Evolutionary conservation across 75 land plant genomes (phyloP).

Genomic region (Chamaecyparis obtusa): DNA sequence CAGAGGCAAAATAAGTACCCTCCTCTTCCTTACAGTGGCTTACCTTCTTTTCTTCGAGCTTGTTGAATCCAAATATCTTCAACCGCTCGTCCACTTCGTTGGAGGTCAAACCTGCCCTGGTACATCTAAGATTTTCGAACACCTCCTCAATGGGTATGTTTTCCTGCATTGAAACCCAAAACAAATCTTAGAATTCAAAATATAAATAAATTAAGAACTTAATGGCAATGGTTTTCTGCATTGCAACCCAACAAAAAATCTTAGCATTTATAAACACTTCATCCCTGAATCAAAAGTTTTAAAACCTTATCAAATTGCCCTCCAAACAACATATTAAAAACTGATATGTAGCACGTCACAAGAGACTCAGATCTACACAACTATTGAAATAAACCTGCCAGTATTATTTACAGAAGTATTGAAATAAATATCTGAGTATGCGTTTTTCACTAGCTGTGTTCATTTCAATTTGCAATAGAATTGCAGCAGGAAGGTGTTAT

Average conservation of each 20-base stretch:
- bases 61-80: conserved; percentile 62
- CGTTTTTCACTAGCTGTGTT: neutral
- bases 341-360: neutral
- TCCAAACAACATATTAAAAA: neutral
- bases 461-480: neutral
- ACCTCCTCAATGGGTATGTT: conserved; percentile 65
- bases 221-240: conserved; percentile 64
- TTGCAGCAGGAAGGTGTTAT: neutral
- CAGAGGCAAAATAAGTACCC: neutral
- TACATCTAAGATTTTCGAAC: conserved; percentile 57
- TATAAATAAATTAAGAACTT: conserved; percentile 52
- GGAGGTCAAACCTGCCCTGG: conserved; percentile 45
- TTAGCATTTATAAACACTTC: no score
- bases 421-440: neutral
- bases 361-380: neutral
- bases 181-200: no score
- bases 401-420: neutral
- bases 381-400: neutral
- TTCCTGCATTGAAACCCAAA: conserved; percentile 26
- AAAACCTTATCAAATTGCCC: neutral
- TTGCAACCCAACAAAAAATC: neutral
- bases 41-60: conserved; percentile 67
- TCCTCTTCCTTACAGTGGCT: neutral
- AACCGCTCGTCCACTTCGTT: conserved; percentile 56
- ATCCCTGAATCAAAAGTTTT: neutral